Evolutionary conservation across 345 rosid species (phyloP), one percentile per base, ranked within the genome.

Genomic region (Moringa oleifera): DNA sequence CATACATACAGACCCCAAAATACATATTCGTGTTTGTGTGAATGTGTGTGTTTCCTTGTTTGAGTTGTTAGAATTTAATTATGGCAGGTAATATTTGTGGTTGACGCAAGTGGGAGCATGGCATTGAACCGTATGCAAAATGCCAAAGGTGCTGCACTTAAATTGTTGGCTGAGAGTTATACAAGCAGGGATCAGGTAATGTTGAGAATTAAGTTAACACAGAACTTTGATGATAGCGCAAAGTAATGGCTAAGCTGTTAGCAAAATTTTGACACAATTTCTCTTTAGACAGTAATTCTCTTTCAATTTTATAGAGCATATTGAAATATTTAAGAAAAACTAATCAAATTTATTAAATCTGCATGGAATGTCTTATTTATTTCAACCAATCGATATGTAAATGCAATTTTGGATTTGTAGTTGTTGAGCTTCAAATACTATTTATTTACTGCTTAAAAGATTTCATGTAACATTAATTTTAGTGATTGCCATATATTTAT

Each of bases 21-120:
- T 28, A 8, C 8, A 8, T 28, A 8, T 28, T 3, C 33, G 33
- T 28, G 33, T 8, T 3, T 28, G 33, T 8, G 8, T 8, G 33
- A 3, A 28, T 28, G 33, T 28, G 17, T 41, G 47, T 41, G n/a
- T 41, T 41, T 4, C 59, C 50, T 57, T 25, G 53, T 57, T 51
- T 12, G 17, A 50, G 55, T 61, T 61, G 51, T 65, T 57, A 62
- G 70, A n/a, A 51, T 67, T 59, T 55, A 58, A 46, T 45, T 53
- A 24, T 86, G 80, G 47, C 81, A 93, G 96, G 96, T 93, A 60
- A 90, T 90, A 65, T 93, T 93, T 66, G 77, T 90, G 71, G 98
- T 93, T 61, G 97, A 93, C 82, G 98, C 98, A 66, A 93, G 98
- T 85, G 98, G 97, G 58, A 93, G 98, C 80, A 93, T 93, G 98